Evolutionary conservation across 495 filamentous ascomycete genomes (phyloP), one percentile per base, ranked within the genome.

Genomic region (Hamigera avellanea): DNA sequence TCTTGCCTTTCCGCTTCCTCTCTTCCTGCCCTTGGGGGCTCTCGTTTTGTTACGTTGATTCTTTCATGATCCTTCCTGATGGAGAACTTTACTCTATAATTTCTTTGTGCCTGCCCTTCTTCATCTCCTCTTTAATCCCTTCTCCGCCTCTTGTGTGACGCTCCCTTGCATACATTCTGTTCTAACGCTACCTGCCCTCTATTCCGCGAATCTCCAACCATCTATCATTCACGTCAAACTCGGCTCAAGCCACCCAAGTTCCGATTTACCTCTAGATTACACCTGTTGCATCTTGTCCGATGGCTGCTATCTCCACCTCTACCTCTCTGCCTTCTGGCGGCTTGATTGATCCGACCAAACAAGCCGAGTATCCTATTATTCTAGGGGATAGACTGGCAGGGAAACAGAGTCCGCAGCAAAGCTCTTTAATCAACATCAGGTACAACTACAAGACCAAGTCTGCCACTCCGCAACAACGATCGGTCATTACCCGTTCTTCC

Each of bases 361-460:
- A 65, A 37, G 65, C 60, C 37, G 65, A 69, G 27, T 67, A 63
- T 45, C 63, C 63, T 14, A 59, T 69, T 37, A 44, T 69, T 14
- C 47, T 67, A 35, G 62, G 65, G 18, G 61, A 69, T 23, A 43
- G 53, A 31, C 43, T 69, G 16, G 48, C 62, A 16, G 50, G 42
- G n/a, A 47, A 44, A 25, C 36, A 48, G 6, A 30, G 38, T 21
- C 37, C 33, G 3, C 42, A 13, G 44, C 54, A 3, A 28, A 45
- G 15, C 46, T 57, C 27, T 15, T 50, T 64, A 19, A 35, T 67
- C 38, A 66, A 66, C 27, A 53, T 69, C 32, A 61, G 61, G 26
- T 69, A 67, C 43, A 76, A 76, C 39, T 67, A 74, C 54, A 72
- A 69, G 44, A 68, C 67, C 44, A 66, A 69, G 32, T 56, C 69